phyloP scores from a whole-genome alignment of 495 filamentous ascomycete species.

The Podospora tetraspora region DNA sequence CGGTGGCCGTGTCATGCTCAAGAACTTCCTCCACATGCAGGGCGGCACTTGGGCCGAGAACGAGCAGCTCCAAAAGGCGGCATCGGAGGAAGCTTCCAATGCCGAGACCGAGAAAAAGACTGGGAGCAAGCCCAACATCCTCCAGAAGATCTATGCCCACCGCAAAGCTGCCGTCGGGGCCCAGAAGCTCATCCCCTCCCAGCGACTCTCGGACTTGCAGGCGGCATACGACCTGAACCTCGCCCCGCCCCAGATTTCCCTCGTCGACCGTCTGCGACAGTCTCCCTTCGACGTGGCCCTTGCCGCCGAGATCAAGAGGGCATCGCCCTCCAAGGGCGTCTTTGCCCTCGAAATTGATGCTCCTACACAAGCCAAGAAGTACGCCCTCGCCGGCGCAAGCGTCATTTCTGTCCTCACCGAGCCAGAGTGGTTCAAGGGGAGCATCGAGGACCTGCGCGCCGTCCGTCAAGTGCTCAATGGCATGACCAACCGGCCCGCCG shows the following conservation, averaged over 20 bases:
- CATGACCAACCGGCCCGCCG: slow-evolving; percentile 84
- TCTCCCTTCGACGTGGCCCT: slow-evolving; percentile 79
- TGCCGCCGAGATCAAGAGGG: slow-evolving; percentile 96
- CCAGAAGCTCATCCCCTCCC: slow-evolving; percentile 82
- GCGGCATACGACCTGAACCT: slow-evolving; percentile 78
- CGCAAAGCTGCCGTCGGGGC: slow-evolving; percentile 69
- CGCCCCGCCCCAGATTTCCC: slow-evolving; percentile 77
- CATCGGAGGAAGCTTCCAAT: slow-evolving; percentile 20
- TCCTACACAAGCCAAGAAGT: slow-evolving; percentile 82
- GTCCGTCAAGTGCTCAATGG: slow-evolving; percentile 83
- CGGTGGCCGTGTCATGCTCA: slow-evolving; percentile 81
- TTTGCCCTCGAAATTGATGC: slow-evolving; percentile 85
- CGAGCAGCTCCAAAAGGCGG: slow-evolving; percentile 47
- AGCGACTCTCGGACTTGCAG: slow-evolving; percentile 78
- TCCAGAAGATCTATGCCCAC: slow-evolving; percentile 87
- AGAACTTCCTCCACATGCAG: slow-evolving; percentile 81
- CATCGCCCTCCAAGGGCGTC: slow-evolving; percentile 91
- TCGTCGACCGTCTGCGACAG: slow-evolving; percentile 70
- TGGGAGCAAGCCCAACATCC: slow-evolving; percentile 70
- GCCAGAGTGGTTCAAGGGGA: slow-evolving; percentile 98
- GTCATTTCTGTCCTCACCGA: slow-evolving; percentile 97
- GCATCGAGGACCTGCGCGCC: slow-evolving; percentile 84
- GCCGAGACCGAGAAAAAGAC: slow-evolving; percentile 22
- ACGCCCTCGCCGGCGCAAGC: slow-evolving; percentile 89
- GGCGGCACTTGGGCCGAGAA: slow-evolving; percentile 90